These are phyloP conservation scores for Penicillium sp. DNA, from an alignment of 2,329 filamentous ascomycete species.

Conservation along the genomic window DNA sequence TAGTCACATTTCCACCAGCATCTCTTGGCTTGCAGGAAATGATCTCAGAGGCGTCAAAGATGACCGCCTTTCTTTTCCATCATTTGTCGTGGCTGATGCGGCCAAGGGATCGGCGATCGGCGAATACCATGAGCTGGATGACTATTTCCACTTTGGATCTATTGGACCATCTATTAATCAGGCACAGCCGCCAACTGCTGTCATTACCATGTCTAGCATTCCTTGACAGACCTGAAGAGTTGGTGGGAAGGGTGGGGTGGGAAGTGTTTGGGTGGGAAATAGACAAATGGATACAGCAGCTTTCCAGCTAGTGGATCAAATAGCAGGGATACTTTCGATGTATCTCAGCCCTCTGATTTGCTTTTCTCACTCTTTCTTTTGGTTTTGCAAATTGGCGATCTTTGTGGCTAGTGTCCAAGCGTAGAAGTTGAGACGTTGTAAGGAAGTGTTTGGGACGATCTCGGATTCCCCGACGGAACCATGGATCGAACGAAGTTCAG, in stretches of 20 bases:
- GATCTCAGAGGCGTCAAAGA: slow-evolving; percentile 12
- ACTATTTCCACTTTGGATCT: background rate
- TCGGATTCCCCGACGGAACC: slow-evolving; percentile 5
- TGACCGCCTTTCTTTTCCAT: background rate
- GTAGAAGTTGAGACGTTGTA: slow-evolving; percentile 3
- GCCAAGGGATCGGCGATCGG: slow-evolving; percentile 15
- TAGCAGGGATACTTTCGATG: background rate
- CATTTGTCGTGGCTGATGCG: slow-evolving; percentile 5
- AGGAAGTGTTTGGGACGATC: background rate
- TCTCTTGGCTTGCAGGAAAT: slow-evolving; percentile 14
- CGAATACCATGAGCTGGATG: slow-evolving; percentile 1
- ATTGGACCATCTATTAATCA: slow-evolving; percentile 13
- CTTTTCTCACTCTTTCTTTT: no score
- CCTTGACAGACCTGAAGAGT: background rate
- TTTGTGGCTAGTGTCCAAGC: background rate
- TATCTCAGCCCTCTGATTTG: background rate
- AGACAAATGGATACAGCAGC: background rate
- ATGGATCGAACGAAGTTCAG: slow-evolving; percentile 3
- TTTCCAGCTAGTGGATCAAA: background rate
- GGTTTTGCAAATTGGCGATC: background rate
- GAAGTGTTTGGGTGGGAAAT: background rate
- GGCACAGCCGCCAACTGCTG: slow-evolving; percentile 1
- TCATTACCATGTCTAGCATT: background rate
- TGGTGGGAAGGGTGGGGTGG: background rate
- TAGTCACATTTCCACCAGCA: slow-evolving; percentile 1